These are phyloP conservation scores for Euphorbia peplus DNA, from an alignment of 345 rosid species.

Conservation along the genomic window DNA sequence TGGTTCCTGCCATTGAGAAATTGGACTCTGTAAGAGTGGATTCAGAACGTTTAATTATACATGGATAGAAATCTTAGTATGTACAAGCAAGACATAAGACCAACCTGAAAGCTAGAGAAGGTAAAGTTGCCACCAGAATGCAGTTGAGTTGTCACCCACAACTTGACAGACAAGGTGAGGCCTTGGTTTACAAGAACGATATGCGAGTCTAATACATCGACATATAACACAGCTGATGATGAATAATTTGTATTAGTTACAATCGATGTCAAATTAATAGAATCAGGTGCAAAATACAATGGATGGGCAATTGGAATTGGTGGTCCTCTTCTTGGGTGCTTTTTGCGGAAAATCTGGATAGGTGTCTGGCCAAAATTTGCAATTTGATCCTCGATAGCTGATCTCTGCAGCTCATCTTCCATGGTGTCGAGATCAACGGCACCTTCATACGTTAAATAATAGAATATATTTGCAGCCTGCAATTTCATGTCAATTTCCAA, in stretches of 20 bases:
- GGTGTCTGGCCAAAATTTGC: slow-evolving; percentile 99
- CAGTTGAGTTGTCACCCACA: slow-evolving; percentile 93
- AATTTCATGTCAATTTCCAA: slow-evolving; percentile 21
- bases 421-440: slow-evolving; percentile 83
- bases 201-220: slow-evolving; percentile 68
- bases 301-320: slow-evolving; percentile 98
- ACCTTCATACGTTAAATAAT: slow-evolving; percentile 93
- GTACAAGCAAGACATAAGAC: slow-evolving; percentile 6
- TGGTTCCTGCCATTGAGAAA: slow-evolving; percentile 65
- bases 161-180: slow-evolving; percentile 78
- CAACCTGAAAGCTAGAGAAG: slow-evolving; percentile 86
- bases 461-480: slow-evolving; percentile 96
- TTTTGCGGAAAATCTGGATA: slow-evolving; percentile 86
- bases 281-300: slow-evolving; percentile 80
- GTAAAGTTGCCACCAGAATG: slow-evolving; percentile 95
- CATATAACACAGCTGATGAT: slow-evolving; percentile 66
- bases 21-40: slow-evolving; percentile 9
- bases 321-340: slow-evolving; percentile 95
- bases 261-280: slow-evolving; percentile 79
- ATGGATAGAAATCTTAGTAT: slow-evolving; percentile 15
- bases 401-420: slow-evolving; percentile 93
- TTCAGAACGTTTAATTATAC: neutral
- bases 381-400: slow-evolving; percentile 96
- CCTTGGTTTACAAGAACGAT: slow-evolving; percentile 84
- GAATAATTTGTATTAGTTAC: slow-evolving; percentile 51